Base-by-base conservation (phyloP, 179 eudicot genomes). In the Corrigiola litoralis region DNA sequence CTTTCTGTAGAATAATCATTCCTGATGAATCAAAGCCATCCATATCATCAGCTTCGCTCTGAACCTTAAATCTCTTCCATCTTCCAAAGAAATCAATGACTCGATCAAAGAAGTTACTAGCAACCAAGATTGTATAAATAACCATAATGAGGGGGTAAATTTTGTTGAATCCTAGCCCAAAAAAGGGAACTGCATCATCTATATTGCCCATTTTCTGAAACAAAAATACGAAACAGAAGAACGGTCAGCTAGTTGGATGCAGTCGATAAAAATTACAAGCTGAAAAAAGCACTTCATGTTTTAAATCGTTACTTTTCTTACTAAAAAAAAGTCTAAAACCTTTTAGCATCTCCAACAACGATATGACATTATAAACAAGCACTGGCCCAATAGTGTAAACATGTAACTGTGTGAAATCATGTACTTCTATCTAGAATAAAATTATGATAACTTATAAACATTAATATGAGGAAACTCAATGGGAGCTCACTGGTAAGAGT, bases 11-110 rank as follows among this genome's bases (percentile, higher is more conserved):
- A 54, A 95, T 88, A 29, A 95, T 82, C 74, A 91, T 75, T 63
- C 99, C 97, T 42, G 99, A 86, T 74, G 97, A 84, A 77, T 95
- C 92, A 71, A 88, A 86, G 50, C 99, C 99, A 74, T 88, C 95
- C 75, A 81, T 58, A 79, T 88, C 87, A 48, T 95, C 97, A 23
- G 84, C 86, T 69, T 91, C 96, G 28, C 77, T 78, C 57, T 80
- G 83, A 54, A 90, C 72, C 48, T 65, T 84, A 65, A 95, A 81
- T 61, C 83, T 73, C 72, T 84, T 91, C 99, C 96, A 95, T 80
- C 82, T 85, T 66, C 99, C 99, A 60, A 86, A 85, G 70, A 72
- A 87, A 55, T 79, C 78, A 72, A 86, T 80, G 64, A 95, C 76
- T 67, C 88, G 87, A 69, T 85, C 85, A 78, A 95, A 91, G 90